A percentile compares a stretch with the other conserved stretches of the same genome.
These are phyloP conservation scores for Plasmodium yoelii DNA, from an alignment of 169 alveolate species.

Conservation along the genomic window DNA sequence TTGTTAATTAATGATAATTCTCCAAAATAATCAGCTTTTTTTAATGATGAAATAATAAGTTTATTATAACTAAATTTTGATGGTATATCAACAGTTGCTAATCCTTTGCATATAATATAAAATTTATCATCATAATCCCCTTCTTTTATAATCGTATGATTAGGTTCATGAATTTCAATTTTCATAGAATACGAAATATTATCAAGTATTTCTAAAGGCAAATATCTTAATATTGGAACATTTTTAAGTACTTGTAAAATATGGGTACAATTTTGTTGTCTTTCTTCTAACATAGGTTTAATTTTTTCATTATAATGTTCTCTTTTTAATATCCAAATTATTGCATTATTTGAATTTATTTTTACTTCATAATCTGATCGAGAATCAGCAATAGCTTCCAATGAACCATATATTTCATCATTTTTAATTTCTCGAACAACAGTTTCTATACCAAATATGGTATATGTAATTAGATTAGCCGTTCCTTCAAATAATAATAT, in stretches of 20 bases:
- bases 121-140: constrained; percentile 63
- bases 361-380: constrained; percentile 69
- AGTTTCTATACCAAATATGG: constrained; percentile 68
- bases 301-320: constrained; percentile 25
- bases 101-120: constrained; percentile 72
- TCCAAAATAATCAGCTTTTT: constrained; percentile 96
- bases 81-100: constrained; percentile 71
- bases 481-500: constrained; percentile 47
- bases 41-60: constrained; percentile 44
- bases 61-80: constrained; percentile 37
- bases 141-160: constrained; percentile 72
- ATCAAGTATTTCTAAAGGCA: constrained; percentile 56
- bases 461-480: constrained; percentile 62
- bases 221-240: constrained; percentile 66
- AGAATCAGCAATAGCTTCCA: constrained; percentile 33
- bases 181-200: constrained; percentile 67
- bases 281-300: constrained; percentile 72
- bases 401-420: constrained; percentile 60
- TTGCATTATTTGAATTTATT: constrained; percentile 42
- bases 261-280: constrained; percentile 50
- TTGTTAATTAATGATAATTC: constrained; percentile 95
- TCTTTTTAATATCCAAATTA: constrained; percentile 58
- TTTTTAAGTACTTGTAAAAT: constrained; percentile 57
- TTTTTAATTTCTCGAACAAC: constrained; percentile 33
- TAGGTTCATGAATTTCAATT: constrained; percentile 57